Percentiles rank a stretch among this genome's conserved stretches.
These are phyloP conservation scores for Cardamine occulta DNA, from an alignment of 345 rosid species.

Conservation along the genomic window DNA sequence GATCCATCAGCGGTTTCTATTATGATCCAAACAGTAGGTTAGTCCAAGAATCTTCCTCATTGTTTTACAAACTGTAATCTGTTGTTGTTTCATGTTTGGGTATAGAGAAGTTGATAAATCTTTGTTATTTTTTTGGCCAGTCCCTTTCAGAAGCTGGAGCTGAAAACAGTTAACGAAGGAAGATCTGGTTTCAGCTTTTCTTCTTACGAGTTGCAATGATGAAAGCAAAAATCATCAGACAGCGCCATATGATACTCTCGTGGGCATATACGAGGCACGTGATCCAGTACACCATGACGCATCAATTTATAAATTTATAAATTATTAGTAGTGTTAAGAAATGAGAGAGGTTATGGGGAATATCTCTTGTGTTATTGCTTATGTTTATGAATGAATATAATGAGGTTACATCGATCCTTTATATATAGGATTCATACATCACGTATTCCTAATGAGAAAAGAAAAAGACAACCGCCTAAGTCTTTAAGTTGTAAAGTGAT, in stretches of 20 bases:
- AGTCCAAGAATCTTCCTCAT: conserved; percentile 8
- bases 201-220: conserved; percentile 76
- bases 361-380: too few species aligned
- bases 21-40: conserved; percentile 96
- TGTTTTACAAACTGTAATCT: background rate
- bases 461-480: too few species aligned
- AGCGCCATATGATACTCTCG: conserved; percentile 26
- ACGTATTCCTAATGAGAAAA: too few species aligned
- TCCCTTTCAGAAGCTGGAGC: conserved; percentile 94
- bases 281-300: conserved; percentile 29
- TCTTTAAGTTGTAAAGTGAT: too few species aligned
- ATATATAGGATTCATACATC: too few species aligned
- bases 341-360: too few species aligned
- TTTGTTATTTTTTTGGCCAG: conserved; percentile 46
- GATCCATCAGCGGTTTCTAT: conserved; percentile 87
- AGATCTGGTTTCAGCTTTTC: conserved; percentile 82
- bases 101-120: background rate
- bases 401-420: too few species aligned
- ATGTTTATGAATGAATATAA: too few species aligned
- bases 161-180: conserved; percentile 75
- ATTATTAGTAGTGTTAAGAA: too few species aligned
- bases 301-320: conserved; percentile 13
- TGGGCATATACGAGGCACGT: conserved; percentile 39
- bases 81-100: background rate
- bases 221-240: conserved; percentile 35